Conservation (phyloP, 495 filamentous ascomycete genomes). For the Hypoxylon crocopeplum region DNA sequence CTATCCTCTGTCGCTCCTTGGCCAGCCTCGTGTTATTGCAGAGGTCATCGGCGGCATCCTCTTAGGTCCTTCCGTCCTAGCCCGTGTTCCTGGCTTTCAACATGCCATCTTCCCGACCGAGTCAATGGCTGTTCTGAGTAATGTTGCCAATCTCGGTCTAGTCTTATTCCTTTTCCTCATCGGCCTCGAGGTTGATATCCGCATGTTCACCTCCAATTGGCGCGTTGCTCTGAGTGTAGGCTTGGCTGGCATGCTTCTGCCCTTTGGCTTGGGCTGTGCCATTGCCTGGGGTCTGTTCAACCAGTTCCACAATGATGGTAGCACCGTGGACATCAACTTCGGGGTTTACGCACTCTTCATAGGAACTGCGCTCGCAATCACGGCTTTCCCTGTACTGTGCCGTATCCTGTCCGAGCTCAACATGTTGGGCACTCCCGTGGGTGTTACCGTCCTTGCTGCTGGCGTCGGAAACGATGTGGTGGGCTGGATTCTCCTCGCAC, state of each 20-base stretch:
- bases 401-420: slow-evolving; percentile 95
- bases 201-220: slow-evolving; percentile 88
- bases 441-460: slow-evolving; percentile 89
- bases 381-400: slow-evolving; percentile 94
- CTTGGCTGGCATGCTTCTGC: slow-evolving; percentile 83
- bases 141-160: slow-evolving; percentile 89
- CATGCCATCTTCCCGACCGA: slow-evolving; percentile 75
- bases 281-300: slow-evolving; percentile 89
- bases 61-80: slow-evolving; percentile 86
- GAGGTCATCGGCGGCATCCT: slow-evolving; percentile 95
- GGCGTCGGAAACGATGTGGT: slow-evolving; percentile 96
- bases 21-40: slow-evolving; percentile 92
- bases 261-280: slow-evolving; percentile 71
- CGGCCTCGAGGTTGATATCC: slow-evolving; percentile 89
- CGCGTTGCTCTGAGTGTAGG: slow-evolving; percentile 82
- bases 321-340: slow-evolving; percentile 70
- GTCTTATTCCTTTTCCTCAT: slow-evolving; percentile 92
- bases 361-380: slow-evolving; percentile 93
- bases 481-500: slow-evolving; percentile 92
- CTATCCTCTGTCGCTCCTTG: slow-evolving; percentile 80
- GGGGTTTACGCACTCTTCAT: slow-evolving; percentile 91
- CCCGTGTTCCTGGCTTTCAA: slow-evolving; percentile 81
- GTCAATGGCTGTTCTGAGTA: slow-evolving; percentile 76
- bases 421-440: slow-evolving; percentile 81
- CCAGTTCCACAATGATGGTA: slow-evolving; percentile 71